Evolutionary conservation across 805 yeast genomes (phyloP).

Genomic region (Candida incommunis): DNA sequence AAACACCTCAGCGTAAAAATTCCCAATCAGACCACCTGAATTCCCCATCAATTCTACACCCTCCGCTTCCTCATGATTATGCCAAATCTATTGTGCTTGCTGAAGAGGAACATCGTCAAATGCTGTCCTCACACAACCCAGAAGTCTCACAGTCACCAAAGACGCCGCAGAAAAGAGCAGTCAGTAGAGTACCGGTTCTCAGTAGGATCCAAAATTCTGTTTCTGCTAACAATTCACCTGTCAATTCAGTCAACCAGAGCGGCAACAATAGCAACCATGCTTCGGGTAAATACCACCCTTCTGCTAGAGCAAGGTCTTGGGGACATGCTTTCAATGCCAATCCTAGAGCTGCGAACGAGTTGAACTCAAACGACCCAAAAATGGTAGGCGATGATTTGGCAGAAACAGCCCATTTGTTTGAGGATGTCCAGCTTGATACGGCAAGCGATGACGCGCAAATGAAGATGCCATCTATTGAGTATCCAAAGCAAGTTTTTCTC

Average conservation of each 20-base stretch:
- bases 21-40: neutral
- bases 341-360: slow-evolving; percentile 20
- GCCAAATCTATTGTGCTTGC: neutral
- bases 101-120: neutral
- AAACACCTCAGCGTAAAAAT: neutral
- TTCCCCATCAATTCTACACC: neutral
- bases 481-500: slow-evolving; percentile 77
- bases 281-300: slow-evolving; percentile 41
- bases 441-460: slow-evolving; percentile 48
- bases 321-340: slow-evolving; percentile 48
- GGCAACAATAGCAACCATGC: neutral
- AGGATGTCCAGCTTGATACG: neutral
- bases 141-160: neutral
- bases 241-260: too few species aligned
- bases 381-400: neutral
- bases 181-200: neutral
- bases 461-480: slow-evolving; percentile 87
- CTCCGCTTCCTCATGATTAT: neutral
- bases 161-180: neutral
- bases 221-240: neutral
- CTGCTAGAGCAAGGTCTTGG: slow-evolving; percentile 77
- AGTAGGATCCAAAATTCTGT: neutral
- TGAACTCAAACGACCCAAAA: neutral
- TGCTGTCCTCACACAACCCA: neutral
- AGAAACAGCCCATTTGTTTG: neutral